Evolutionary conservation across 2,329 filamentous ascomycete genomes (phyloP), one percentile per base, ranked within the genome.

Genomic region (Beauveria scarabaeidicola): DNA sequence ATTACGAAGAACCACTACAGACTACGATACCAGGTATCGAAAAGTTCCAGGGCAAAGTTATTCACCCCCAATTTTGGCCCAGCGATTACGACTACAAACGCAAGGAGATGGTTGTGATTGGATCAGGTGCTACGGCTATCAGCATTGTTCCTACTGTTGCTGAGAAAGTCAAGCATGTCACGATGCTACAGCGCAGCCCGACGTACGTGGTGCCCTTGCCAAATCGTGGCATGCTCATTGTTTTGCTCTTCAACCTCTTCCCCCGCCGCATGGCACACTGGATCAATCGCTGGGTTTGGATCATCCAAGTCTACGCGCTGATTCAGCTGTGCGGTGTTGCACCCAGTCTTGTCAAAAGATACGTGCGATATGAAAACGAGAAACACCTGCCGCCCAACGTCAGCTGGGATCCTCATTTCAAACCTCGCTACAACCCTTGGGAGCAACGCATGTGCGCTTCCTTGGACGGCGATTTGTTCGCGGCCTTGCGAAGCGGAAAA

Each of bases 1-100:
- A 88, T 69, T 89, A 89, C 67, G 69, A 84, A 6, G 72, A 78
- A 17, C 83, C 85, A 0, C 72, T 88, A 25, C 66, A 80, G 58
- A 72, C 81, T 0, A 66, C 71, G 0, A 88, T 76, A 5, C 72
- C 73, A 38, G 74, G 75, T 5, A 66, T 76, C 15, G 64, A 69
- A 0, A 65, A 63, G 19, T 76, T 76, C 36, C 17, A 67, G 13
- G 76, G 74, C 44, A 66, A 60, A 41, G 73, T 84, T 13, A 75
- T 89, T 2, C 87, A 90, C 63, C 87, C 88, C 1, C 88, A 90
- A 65, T 90, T 89, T 38, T 90, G 87, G 86, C 87, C 87, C 0
- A 75, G 85, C 60, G 77, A 86, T 59, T 74, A 87, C 43, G 83
- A 89, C 67, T 88, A 87, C 70, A 73, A 75, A 17, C 73, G 78